A percentile compares a stretch with the other conserved stretches of the same genome.
phyloP scores from a whole-genome alignment of 306 rosid genomes.

The Neltuma alba region DNA sequence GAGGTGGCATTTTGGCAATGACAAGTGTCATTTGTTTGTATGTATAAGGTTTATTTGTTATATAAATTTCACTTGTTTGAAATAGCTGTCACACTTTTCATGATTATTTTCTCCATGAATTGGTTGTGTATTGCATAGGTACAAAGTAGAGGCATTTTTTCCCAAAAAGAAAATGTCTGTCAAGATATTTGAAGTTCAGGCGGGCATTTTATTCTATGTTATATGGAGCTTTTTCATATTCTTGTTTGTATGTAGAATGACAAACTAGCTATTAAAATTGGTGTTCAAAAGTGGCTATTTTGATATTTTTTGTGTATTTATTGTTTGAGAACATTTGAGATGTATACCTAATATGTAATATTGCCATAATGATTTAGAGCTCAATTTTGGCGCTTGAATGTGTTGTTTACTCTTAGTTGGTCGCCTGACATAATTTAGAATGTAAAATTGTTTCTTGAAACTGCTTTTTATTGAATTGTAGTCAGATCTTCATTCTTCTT shows the following conservation, averaged over 20 bases:
- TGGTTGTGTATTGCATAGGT: not conserved
- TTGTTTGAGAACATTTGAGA: slow-evolving; percentile 19
- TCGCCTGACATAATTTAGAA: slow-evolving; percentile 24
- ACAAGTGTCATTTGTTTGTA: slow-evolving; percentile 64
- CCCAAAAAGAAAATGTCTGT: too few species aligned
- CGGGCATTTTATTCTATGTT: not conserved
- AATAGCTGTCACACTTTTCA: slow-evolving; percentile 23
- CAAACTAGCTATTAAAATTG: not conserved
- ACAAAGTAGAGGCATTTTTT: not conserved
- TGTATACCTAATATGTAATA: not conserved
- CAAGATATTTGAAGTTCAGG: slow-evolving; percentile 23
- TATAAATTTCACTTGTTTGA: slow-evolving; percentile 22
- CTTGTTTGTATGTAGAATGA: slow-evolving; percentile 18
- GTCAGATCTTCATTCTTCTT: slow-evolving; percentile 80
- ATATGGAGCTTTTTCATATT: not conserved
- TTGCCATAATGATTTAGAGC: slow-evolving; percentile 23
- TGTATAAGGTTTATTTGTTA: slow-evolving; percentile 1
- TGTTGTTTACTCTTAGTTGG: too few species aligned
- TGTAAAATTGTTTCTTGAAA: slow-evolving; percentile 14
- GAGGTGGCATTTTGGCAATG: slow-evolving; percentile 96
- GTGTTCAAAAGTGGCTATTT: slow-evolving; percentile 1
- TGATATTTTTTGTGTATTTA: slow-evolving; percentile 7
- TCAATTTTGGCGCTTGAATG: slow-evolving; percentile 20
- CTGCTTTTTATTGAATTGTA: slow-evolving; percentile 46
- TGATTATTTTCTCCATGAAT: not conserved